Evolutionary conservation across 2,329 filamentous ascomycete species (phyloP).

Genomic region (Penicillium sp.): DNA sequence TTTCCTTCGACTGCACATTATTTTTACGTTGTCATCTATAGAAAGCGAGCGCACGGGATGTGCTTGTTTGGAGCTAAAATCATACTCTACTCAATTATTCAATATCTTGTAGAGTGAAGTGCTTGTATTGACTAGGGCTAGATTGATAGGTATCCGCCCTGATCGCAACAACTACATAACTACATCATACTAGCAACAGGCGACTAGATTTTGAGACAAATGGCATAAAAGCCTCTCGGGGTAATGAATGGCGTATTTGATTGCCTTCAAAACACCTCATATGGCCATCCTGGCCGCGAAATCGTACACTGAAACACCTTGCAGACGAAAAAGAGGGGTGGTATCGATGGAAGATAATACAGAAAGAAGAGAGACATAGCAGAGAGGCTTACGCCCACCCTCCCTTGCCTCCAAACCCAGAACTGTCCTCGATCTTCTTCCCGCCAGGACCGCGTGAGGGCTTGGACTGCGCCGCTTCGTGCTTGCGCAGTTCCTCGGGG

Average conservation of each 20-base stretch:
- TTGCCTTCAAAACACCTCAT: not conserved
- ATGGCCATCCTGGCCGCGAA: not conserved
- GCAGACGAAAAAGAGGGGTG: not conserved
- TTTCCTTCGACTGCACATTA: not conserved
- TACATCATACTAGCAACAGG: not conserved
- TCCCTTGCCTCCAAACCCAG: constrained; percentile 37
- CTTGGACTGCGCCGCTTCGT: constrained; percentile 88
- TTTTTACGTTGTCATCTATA: not conserved
- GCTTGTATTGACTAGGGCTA: not conserved
- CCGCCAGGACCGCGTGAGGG: constrained; percentile 48
- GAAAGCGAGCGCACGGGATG: constrained; percentile 6
- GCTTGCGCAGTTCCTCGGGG: constrained; percentile 83
- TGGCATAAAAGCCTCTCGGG: not conserved
- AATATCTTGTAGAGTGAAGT: not conserved
- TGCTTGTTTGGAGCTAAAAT: not conserved
- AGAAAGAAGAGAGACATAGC: not conserved
- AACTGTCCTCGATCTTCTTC: constrained; percentile 49
- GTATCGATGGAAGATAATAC: constrained; percentile 11
- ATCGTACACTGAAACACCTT: not conserved
- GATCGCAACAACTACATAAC: not conserved
- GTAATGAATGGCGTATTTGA: not conserved
- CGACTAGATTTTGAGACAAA: not conserved
- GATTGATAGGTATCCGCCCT: not conserved
- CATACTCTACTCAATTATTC: constrained; percentile 8
- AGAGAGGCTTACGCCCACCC: constrained; percentile 27